These are phyloP conservation scores for Thecaphora frezii DNA, from an alignment of 1,284 basidiomycete species.

Conservation along the genomic window DNA sequence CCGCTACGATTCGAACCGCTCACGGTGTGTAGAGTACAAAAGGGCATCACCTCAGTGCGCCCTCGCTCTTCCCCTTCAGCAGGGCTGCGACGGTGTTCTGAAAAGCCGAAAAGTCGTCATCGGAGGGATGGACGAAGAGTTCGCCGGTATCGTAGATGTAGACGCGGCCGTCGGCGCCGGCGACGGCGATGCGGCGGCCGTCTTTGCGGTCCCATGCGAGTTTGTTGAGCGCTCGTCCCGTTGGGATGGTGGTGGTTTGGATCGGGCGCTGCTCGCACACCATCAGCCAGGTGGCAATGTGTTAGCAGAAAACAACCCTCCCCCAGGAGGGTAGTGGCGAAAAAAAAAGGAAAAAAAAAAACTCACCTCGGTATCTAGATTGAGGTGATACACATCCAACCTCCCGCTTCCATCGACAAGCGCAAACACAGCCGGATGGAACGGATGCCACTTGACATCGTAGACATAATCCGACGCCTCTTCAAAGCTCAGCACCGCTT, in stretches of 20 bases:
- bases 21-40: background rate
- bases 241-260: background rate
- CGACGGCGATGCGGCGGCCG: slow-evolving; percentile 78
- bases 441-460: slow-evolving; percentile 95
- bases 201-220: slow-evolving; percentile 88
- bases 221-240: slow-evolving; percentile 79
- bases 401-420: slow-evolving; percentile 89
- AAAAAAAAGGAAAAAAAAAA: background rate
- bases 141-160: slow-evolving; percentile 73
- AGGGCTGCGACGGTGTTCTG: slow-evolving; percentile 25
- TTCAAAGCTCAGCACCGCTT: slow-evolving; percentile 67
- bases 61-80: slow-evolving; percentile 2
- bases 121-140: slow-evolving; percentile 14
- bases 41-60: background rate
- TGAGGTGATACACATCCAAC: slow-evolving; percentile 96
- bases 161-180: slow-evolving; percentile 85
- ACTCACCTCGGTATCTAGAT: slow-evolving; percentile 82
- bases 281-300: slow-evolving; percentile 43
- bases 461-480: slow-evolving; percentile 98
- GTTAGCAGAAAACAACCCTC: background rate
- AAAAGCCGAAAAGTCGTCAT: slow-evolving; percentile 42
- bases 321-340: background rate
- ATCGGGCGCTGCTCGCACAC: background rate
- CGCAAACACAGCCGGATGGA: slow-evolving; percentile 90
- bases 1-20: too few relatives aligned